Base-by-base conservation (phyloP, 495 filamentous ascomycete genomes). In the Oleoguttula mirabilis region DNA sequence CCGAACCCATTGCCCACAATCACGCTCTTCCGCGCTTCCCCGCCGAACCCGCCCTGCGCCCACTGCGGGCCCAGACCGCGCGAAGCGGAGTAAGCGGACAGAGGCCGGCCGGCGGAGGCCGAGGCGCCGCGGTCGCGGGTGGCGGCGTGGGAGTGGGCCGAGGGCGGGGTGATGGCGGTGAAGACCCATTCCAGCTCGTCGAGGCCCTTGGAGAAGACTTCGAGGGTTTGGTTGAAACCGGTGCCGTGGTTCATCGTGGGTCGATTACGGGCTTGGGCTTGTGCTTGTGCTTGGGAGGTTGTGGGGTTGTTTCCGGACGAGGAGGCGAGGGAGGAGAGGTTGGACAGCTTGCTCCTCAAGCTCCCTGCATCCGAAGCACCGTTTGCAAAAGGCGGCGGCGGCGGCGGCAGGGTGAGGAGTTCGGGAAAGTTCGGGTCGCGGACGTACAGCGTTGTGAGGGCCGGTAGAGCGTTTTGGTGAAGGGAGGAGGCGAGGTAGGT, bases 161-260 rank as follows among this genome's bases (percentile, higher is more conserved):
- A 56, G 57, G 65, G 56, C 2, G 73, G 75, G 4, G 69, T 62
- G 47, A 78, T 67, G 5, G 69, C 63, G 0, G 76, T 80, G 56
- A 87, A 81, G 48, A 82, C 80, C 87, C 87, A 94, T 50, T 88
- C 84, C 16, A 84, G 65, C 52, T 87, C 84, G 46, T 87, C 79
- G 15, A 85, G 69, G 20, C 83, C 81, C 62, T 93, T 94, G 58
- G 75, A 84, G 60, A 87, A 93, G 20, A 94, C 75, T 52, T 82
- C 75, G 21, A 94, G 69, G 5, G 74, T 73, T 45, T 82, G 77
- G 15, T 47, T 65, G 55, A 71, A 81, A 49, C 59, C 69, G 25
- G 32, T 55, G 36, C 3, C 67, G 35, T 31, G 43, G 43, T 37
- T 42, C 36, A 49, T 47, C 35, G 43, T 20, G 21, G 39, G 43